Percentiles rank a stretch among this genome's conserved stretches.
phyloP scores from a whole-genome alignment of 2,329 filamentous ascomycete species.

The Monascus ruber region DNA sequence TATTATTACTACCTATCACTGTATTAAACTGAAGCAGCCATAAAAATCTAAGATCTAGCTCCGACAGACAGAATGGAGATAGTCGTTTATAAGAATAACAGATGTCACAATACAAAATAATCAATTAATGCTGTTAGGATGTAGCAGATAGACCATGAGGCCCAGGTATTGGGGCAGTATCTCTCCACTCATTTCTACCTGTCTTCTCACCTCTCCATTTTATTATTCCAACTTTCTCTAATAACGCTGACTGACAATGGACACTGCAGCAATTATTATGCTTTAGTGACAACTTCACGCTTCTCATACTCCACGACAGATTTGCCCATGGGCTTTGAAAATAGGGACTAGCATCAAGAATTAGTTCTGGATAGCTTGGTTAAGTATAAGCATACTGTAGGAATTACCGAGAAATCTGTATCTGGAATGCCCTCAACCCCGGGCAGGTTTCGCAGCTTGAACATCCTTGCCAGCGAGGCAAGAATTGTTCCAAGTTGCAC shows the following conservation, averaged over 20 bases:
- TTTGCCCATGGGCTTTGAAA: constrained; percentile 61
- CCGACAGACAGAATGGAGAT: constrained; percentile 3
- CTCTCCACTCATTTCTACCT: too few relatives aligned
- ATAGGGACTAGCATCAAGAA: constrained; percentile 39
- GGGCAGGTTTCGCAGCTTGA: constrained; percentile 60
- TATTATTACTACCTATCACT: constrained; percentile 3
- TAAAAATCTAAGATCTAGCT: not conserved
- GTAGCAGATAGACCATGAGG: too few relatives aligned
- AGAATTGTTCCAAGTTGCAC: constrained; percentile 80
- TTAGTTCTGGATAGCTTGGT: constrained; percentile 4
- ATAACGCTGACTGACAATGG: constrained; percentile 4
- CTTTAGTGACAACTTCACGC: constrained; percentile 16
- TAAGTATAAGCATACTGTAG: not conserved
- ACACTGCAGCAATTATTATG: constrained; percentile 6
- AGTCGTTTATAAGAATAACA: constrained; percentile 9
- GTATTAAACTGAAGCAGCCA: constrained; percentile 2
- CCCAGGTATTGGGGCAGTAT: too few relatives aligned
- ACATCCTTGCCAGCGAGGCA: constrained; percentile 61
- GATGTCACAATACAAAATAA: too few relatives aligned
- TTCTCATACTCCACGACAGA: constrained; percentile 64
- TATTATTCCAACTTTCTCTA: too few relatives aligned
- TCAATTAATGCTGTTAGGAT: too few relatives aligned
- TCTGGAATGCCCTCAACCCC: constrained; percentile 20
- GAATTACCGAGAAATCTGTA: constrained; percentile 46
- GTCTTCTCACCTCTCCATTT: too few relatives aligned